Base-by-base conservation (phyloP, 2,329 filamentous ascomycete species). In the Trichoderma sp. region DNA sequence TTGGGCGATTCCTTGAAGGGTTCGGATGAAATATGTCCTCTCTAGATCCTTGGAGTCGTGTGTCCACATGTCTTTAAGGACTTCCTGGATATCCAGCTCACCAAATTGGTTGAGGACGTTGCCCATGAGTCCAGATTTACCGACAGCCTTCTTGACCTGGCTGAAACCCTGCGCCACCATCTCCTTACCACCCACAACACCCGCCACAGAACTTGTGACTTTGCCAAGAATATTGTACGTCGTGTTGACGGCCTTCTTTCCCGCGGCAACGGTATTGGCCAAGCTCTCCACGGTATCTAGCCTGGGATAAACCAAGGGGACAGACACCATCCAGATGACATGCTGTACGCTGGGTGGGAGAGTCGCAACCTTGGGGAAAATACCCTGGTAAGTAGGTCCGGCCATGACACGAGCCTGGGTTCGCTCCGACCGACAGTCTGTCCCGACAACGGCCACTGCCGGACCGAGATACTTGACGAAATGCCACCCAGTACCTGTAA, bases 41-140 rank as follows among this genome's bases (percentile, higher is more conserved):
- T 99, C 96, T 53, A 99, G 90, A 77, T 99, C 96, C 87, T 98
- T 99, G 67, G 92, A 95, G 66, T 98, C 95, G 78, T 99, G 96
- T 26, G 96, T 99, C 96, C 96, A 99, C 86, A 97, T 92, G 80
- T 99, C 96, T 79, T 95, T 91, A 72, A 98, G 84, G 79, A 98
- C 96, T 82, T 99, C 96, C 68, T 96, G 90, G 65, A 98, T 89
- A 78, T 98, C 96, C 73, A 99, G 91, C 75, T 98, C 96, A 69
- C 96, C 96, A 80, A 99, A 99, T 43, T 97, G 95, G 83, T 94
- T 98, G 63, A 99, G 85, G 50, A 98, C 94, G 71, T 94, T 93
- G 73, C 95, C 95, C 95, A 99, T 98, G 66, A 99, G 85, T 2
- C 96, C 96, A 1, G 91, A 92, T 82, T 99, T 99, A 63, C 96